A percentile compares a stretch with the other conserved stretches of the same genome.
Evolutionary conservation across 768 basidiomycete species (phyloP).

Genomic region (Psilocybe subaeruginosa): DNA sequence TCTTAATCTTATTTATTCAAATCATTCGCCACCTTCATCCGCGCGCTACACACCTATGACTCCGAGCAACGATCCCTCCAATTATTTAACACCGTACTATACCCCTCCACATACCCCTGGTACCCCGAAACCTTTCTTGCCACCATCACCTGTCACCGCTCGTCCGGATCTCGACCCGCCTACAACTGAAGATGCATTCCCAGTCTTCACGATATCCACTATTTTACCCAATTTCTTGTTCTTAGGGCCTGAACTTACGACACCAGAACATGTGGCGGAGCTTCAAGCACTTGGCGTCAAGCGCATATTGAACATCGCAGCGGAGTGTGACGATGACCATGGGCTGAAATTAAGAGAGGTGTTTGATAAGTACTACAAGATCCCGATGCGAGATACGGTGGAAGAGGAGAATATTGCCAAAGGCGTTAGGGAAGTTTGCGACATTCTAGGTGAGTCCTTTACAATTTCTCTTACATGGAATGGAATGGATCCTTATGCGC

Average conservation of each 20-base stretch:
- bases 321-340: conserved; percentile 86
- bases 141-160: conserved; percentile 66
- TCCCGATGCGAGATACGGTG: conserved; percentile 94
- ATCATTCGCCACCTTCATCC: conserved; percentile 54
- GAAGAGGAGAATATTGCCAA: conserved; percentile 88
- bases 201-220: conserved; percentile 81
- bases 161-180: conserved; percentile 65
- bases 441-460: conserved; percentile 73
- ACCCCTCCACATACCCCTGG: conserved; percentile 58
- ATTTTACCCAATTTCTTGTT: conserved; percentile 92
- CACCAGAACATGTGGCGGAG: conserved; percentile 73
- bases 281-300: conserved; percentile 78
- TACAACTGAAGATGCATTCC: conserved; percentile 61
- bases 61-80: conserved; percentile 34
- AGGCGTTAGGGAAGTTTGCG: conserved; percentile 84
- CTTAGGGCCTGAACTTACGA: conserved; percentile 86
- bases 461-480: not conserved
- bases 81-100: conserved; percentile 52
- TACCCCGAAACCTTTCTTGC: conserved; percentile 44
- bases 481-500: not conserved
- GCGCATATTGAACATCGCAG: conserved; percentile 89
- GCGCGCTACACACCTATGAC: conserved; percentile 46
- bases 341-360: conserved; percentile 65
- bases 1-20: conserved; percentile 61
- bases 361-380: conserved; percentile 85